phyloP scores from a whole-genome alignment of 2,329 filamentous ascomycete genomes.

The Neurospora sp. region DNA sequence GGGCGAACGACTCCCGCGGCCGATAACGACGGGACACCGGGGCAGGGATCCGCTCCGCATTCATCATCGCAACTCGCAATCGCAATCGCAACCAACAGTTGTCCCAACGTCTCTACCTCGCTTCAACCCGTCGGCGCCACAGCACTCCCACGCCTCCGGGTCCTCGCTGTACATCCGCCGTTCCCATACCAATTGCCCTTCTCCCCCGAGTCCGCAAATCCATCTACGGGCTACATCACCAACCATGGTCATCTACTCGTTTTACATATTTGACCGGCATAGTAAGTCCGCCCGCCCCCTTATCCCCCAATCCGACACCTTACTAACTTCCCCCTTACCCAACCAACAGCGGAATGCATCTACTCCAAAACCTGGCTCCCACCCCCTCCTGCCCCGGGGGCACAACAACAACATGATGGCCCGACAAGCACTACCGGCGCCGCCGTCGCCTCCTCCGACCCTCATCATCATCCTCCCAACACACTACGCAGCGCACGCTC shows the following conservation, averaged over 20 bases:
- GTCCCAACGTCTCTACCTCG: neutral
- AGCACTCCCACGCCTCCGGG: neutral
- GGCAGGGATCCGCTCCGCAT: neutral
- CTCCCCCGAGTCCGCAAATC: neutral
- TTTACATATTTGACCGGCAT: constrained; percentile 98
- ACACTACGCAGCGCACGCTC: constrained; percentile 7
- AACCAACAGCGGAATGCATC: constrained; percentile 77
- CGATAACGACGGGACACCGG: neutral
- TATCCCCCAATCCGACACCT: neutral
- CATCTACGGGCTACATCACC: neutral
- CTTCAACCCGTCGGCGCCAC: no score
- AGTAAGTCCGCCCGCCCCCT: constrained; percentile 46
- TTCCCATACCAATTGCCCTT: neutral
- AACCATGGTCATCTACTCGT: constrained; percentile 87
- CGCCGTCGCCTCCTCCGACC: constrained; percentile 9
- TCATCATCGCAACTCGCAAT: neutral
- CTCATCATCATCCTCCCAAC: neutral
- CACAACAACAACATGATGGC: constrained; percentile 10
- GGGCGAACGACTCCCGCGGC: neutral
- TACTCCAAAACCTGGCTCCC: constrained; percentile 82
- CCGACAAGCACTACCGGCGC: constrained; percentile 12
- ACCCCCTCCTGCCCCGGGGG: constrained; percentile 19
- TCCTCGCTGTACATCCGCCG: neutral
- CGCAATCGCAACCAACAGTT: neutral
- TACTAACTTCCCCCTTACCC: neutral